Percentiles rank a stretch among this genome's conserved stretches.
Conservation (phyloP, 1,284 basidiomycete genomes). For the Heterobasidion parviporum region DNA sequence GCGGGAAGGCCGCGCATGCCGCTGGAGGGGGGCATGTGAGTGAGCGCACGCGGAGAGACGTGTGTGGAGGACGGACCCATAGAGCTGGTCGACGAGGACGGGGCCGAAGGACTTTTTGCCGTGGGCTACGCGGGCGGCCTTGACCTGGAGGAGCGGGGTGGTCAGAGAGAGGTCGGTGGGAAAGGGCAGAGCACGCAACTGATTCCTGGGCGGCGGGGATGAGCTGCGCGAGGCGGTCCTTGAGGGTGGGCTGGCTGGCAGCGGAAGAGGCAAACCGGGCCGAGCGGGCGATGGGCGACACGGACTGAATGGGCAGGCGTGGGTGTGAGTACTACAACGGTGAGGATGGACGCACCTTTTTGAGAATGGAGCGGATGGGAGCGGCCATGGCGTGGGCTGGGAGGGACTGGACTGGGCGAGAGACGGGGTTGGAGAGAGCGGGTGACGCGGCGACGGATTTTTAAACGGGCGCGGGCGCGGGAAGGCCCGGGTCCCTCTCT, state of each 20-base stretch:
- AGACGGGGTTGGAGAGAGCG: background rate
- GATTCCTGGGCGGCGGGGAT: conserved; percentile 89
- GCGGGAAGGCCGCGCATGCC: conserved; percentile 89
- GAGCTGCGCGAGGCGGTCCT: conserved; percentile 86
- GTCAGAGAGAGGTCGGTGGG: conserved; percentile 12
- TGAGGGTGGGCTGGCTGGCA: conserved; percentile 69
- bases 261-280: conserved; percentile 59
- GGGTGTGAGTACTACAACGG: background rate
- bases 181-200: conserved; percentile 30
- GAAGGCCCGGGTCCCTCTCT: background rate
- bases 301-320: conserved; percentile 14
- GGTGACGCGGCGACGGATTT: background rate
- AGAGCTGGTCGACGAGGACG: conserved; percentile 86
- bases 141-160: conserved; percentile 42
- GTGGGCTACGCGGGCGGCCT: conserved; percentile 74
- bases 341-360: background rate
- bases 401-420: background rate
- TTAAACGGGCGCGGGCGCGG: background rate
- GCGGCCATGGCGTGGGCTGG: background rate
- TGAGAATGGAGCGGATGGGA: background rate
- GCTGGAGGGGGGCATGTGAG: conserved; percentile 31
- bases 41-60: background rate
- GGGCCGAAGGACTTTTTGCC: conserved; percentile 90
- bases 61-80: conserved; percentile 43
- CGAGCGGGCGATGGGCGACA: conserved; percentile 29